phyloP scores from a whole-genome alignment of 805 yeast genomes.

The Starmerella tilneyi region DNA sequence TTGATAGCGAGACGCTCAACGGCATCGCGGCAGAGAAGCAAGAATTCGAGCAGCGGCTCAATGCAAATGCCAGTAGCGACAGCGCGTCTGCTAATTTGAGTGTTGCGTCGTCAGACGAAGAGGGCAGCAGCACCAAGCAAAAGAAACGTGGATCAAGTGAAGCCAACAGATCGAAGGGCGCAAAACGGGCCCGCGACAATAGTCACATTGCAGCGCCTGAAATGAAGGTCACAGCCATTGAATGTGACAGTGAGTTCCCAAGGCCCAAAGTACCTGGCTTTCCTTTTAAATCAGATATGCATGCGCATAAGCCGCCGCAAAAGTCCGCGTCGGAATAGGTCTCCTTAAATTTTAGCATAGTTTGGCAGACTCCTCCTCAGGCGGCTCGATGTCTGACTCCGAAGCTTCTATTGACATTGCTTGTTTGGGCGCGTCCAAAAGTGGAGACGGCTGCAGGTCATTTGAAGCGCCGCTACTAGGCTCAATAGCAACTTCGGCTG shows the following conservation, averaged over 20 bases:
- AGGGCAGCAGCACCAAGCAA: not conserved
- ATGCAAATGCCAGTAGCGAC: too few species aligned
- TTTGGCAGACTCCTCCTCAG: slow-evolving; percentile 36
- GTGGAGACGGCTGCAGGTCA: too few species aligned
- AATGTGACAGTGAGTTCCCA: slow-evolving; percentile 13
- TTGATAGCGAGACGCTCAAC: not conserved
- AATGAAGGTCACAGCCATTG: slow-evolving; percentile 14
- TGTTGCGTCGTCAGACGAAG: not conserved
- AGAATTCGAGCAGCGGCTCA: not conserved
- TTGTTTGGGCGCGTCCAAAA: too few species aligned
- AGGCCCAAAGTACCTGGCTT: slow-evolving; percentile 15
- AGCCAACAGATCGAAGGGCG: too few species aligned
- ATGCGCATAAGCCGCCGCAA: not conserved
- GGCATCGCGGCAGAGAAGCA: not conserved
- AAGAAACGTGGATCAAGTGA: too few species aligned
- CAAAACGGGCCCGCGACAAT: not conserved
- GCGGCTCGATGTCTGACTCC: slow-evolving; percentile 30
- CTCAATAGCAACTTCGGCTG: too few species aligned
- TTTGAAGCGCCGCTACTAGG: too few species aligned
- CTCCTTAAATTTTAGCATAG: not conserved
- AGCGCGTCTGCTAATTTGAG: not conserved
- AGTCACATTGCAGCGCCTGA: not conserved
- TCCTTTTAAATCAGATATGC: slow-evolving; percentile 8
- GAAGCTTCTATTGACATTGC: too few species aligned
- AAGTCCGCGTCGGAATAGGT: not conserved